phyloP scores from a whole-genome alignment of 2,329 filamentous ascomycete genomes.

The Penicillium vulpinum region DNA sequence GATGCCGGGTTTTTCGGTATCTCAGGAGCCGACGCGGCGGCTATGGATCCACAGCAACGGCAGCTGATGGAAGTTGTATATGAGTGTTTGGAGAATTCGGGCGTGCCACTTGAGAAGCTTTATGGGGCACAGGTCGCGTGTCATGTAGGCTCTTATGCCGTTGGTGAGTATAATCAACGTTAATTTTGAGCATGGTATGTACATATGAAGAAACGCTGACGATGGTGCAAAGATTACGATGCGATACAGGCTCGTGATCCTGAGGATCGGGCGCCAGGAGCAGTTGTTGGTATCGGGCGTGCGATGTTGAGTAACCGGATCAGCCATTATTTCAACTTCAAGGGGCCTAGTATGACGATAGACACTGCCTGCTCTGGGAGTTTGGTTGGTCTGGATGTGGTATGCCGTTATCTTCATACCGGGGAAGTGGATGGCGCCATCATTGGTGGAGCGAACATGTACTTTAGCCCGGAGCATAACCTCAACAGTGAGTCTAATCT shows the following conservation, averaged over 20 bases:
- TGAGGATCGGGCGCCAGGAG: background rate
- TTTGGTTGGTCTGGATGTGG: background rate
- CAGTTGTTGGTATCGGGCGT: background rate
- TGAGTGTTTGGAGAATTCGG: constrained; percentile 25
- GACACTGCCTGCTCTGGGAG: background rate
- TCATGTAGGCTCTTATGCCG: constrained; percentile 7
- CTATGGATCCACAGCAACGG: constrained; percentile 24
- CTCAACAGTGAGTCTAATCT: background rate
- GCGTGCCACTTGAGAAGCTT: constrained; percentile 4
- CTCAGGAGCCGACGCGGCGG: constrained; percentile 16
- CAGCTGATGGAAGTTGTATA: constrained; percentile 25
- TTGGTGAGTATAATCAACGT: background rate
- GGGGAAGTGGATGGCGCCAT: background rate
- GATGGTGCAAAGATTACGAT: constrained; percentile 12
- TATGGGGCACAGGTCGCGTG: constrained; percentile 3
- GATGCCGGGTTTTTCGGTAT: constrained; percentile 34
- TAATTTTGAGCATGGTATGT: too few species aligned
- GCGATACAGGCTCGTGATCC: constrained; percentile 10
- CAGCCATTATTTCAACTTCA: background rate
- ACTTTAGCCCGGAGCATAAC: background rate
- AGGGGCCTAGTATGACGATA: background rate
- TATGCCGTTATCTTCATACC: background rate
- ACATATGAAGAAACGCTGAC: too few species aligned
- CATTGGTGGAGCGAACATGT: background rate
- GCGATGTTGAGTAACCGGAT: background rate